These are phyloP conservation scores for Elongisporangium prolatum DNA, from an alignment of 352 stramenopile genomes.

Conservation along the genomic window DNA sequence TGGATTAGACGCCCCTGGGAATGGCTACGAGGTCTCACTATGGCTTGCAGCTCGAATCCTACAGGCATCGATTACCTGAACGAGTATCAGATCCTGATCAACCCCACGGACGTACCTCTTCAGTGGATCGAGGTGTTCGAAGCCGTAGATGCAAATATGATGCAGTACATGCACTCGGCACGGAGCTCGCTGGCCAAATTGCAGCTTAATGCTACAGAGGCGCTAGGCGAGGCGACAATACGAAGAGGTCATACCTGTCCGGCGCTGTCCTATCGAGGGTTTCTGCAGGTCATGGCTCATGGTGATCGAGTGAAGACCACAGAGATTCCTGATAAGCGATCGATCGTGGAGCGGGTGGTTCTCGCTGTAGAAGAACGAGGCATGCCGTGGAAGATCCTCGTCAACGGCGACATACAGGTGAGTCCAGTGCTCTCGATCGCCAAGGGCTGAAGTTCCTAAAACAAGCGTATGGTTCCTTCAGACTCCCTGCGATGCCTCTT, in stretches of 20 bases:
- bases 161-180: slow-evolving; percentile 38
- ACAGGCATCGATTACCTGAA: slow-evolving; percentile 55
- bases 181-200: slow-evolving; percentile 23
- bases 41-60: slow-evolving; percentile 22
- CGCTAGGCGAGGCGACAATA: slow-evolving; percentile 31
- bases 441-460: neutral
- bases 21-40: slow-evolving; percentile 1
- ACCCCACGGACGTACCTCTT: slow-evolving; percentile 52
- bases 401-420: slow-evolving; percentile 34
- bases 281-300: slow-evolving; percentile 35
- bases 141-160: slow-evolving; percentile 39
- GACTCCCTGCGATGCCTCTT: slow-evolving; percentile 21
- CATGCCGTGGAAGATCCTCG: slow-evolving; percentile 33
- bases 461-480: neutral
- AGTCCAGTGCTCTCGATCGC: neutral
- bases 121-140: slow-evolving; percentile 67
- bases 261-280: slow-evolving; percentile 41
- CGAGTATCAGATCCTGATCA: slow-evolving; percentile 51
- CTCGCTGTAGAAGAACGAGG: slow-evolving; percentile 43
- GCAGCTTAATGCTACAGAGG: slow-evolving; percentile 25
- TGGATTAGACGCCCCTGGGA: neutral
- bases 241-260: slow-evolving; percentile 41
- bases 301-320: slow-evolving; percentile 6
- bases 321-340: slow-evolving; percentile 5
- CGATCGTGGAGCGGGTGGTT: slow-evolving; percentile 26